phyloP scores from a whole-genome alignment of 768 basidiomycete genomes.

The Lactarius evosmus region DNA sequence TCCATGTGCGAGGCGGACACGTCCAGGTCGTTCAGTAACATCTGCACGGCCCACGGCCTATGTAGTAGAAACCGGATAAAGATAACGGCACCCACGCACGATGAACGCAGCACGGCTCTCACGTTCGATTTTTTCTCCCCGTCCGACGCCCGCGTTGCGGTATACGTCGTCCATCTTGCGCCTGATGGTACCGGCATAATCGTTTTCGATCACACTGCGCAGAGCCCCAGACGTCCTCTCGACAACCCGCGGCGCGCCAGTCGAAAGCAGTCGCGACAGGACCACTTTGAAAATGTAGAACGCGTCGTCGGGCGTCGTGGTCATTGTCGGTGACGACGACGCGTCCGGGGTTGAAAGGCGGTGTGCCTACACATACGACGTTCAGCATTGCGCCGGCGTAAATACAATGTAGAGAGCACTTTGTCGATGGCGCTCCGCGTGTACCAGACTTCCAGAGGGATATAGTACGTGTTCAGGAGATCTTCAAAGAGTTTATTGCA shows the following conservation, averaged over 20 bases:
- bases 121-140: constrained; percentile 73
- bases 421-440: constrained; percentile 82
- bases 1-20: constrained; percentile 87
- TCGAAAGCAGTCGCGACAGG: constrained; percentile 70
- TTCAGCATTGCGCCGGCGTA: background rate
- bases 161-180: constrained; percentile 89
- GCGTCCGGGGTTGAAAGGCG: constrained; percentile 74
- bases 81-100: constrained; percentile 47
- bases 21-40: constrained; percentile 91
- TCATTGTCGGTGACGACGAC: constrained; percentile 57
- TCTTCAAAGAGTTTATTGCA: constrained; percentile 62
- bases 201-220: constrained; percentile 72
- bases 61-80: background rate
- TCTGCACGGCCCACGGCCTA: constrained; percentile 46
- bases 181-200: constrained; percentile 78
- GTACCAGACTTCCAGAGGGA: constrained; percentile 92
- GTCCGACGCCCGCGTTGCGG: constrained; percentile 46
- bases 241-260: constrained; percentile 62
- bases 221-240: constrained; percentile 59
- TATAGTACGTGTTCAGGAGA: constrained; percentile 71
- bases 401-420: constrained; percentile 40
- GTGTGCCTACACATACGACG: constrained; percentile 67
- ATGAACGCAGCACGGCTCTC: constrained; percentile 81
- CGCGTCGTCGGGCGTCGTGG: constrained; percentile 87
- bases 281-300: constrained; percentile 94